Base-by-base conservation (phyloP, 257 asterid genomes). In the Eustoma russellianum region DNA sequence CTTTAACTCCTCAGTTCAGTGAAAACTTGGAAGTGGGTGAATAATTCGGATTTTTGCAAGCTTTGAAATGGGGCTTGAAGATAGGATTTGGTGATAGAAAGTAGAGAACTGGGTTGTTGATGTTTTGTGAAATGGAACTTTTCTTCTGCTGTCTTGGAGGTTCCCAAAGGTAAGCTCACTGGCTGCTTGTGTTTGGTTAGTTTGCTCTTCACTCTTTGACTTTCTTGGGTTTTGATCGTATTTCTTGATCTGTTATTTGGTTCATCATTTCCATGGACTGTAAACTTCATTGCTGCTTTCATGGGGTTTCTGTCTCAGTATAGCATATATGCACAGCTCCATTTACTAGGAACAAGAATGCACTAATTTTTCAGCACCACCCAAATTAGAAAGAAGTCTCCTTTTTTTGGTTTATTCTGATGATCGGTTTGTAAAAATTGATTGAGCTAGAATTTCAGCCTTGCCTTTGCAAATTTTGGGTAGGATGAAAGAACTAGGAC, bases 151-250 rank as follows among this genome's bases (percentile, higher is more conserved):
- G 96, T 45, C 40, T 68, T 19, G 72, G 74, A 77, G 77, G 86
- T 70, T 79, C 75, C 64, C 84, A 83, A 70, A 77, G 89, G 96
- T 83, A 74, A 33, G 93, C 64, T 53, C 41, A 7, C 47, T 60
- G 12, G 14, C 52, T 59, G 48, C 10, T 44, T 62, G 59, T 44
- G 69, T 67, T 59, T 52, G 16, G 62, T 65, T 56, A 67, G 50
- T 46, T 38, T 63, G 61, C 53, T 50, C 5, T 41, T 66, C 5
- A 7, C 50, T 33, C 56, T 47, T 52, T 9, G 33, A 40, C 62
- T 47, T 55, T 14, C 33, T 41, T 51, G 17, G 13, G 38, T 45
- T 50, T 50, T 13, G 7, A 35, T 2, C 28, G 3, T 28, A 9
- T 12, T 13, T 9, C 53, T 53, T 47, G 57, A 34, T 34, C 44